phyloP scores from a whole-genome alignment of 2,329 filamentous ascomycete genomes.

The Ophiostoma pallidulum region DNA sequence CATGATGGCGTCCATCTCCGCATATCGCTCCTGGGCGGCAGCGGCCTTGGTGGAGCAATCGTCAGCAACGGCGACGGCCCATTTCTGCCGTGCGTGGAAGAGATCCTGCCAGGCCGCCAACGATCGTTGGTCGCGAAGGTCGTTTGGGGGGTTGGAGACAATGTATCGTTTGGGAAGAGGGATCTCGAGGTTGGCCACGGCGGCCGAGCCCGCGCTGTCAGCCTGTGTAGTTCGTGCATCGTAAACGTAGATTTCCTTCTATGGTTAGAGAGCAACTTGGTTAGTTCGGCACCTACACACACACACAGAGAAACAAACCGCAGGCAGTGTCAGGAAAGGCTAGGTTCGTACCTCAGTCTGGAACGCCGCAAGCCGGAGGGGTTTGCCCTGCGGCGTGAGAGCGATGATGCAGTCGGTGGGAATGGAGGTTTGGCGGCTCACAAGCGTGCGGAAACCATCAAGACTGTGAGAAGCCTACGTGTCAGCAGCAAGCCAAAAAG shows the following conservation, averaged over 20 bases:
- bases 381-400: slow-evolving; percentile 75
- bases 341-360: slow-evolving; percentile 58
- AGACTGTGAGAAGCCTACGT: slow-evolving; percentile 41
- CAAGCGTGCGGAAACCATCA: slow-evolving; percentile 77
- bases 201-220: slow-evolving; percentile 35
- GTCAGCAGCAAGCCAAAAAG: no score
- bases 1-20: slow-evolving; percentile 66
- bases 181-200: slow-evolving; percentile 36
- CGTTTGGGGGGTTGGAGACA: slow-evolving; percentile 65
- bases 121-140: slow-evolving; percentile 67
- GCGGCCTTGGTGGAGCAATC: slow-evolving; percentile 59
- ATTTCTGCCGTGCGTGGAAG: slow-evolving; percentile 69
- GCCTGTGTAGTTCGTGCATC: slow-evolving; percentile 66
- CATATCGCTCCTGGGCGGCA: slow-evolving; percentile 54
- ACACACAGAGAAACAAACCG: no score
- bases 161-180: slow-evolving; percentile 46
- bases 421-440: slow-evolving; percentile 65
- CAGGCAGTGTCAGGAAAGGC: background rate
- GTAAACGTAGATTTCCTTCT: slow-evolving; percentile 84
- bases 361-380: slow-evolving; percentile 70
- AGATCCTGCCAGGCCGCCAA: slow-evolving; percentile 81
- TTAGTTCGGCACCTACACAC: no score
- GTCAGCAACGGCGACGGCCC: slow-evolving; percentile 63
- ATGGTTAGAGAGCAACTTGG: background rate
- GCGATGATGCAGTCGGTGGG: slow-evolving; percentile 72